Conservation (phyloP, 1,284 basidiomycete species). For the Lentinula novae-zelandiae region DNA sequence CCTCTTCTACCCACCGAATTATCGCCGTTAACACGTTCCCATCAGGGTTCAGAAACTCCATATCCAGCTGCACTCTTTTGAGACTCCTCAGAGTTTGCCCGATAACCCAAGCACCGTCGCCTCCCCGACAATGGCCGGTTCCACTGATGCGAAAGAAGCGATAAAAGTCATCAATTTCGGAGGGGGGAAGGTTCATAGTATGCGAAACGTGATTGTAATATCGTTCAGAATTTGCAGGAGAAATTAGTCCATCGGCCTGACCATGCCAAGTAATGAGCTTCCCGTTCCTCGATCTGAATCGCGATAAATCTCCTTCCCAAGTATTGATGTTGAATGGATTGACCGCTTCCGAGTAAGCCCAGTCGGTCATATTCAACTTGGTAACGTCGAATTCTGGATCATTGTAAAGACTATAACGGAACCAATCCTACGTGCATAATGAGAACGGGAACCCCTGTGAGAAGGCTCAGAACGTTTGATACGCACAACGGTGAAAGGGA, state of each 20-base stretch:
- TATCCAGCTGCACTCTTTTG: not conserved
- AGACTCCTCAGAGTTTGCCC: slow-evolving; percentile 1
- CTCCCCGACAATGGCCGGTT: slow-evolving; percentile 15
- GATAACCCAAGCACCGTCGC: slow-evolving; percentile 15
- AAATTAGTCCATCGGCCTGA: slow-evolving; percentile 9
- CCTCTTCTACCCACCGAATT: slow-evolving; percentile 17
- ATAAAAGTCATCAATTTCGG: slow-evolving; percentile 14
- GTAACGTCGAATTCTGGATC: slow-evolving; percentile 1
- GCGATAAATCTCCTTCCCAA: slow-evolving; percentile 8
- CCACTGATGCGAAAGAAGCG: slow-evolving; percentile 16
- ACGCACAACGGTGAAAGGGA: slow-evolving; percentile 9
- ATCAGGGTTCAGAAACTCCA: not conserved
- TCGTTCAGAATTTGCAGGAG: slow-evolving; percentile 12
- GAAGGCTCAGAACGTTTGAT: not conserved
- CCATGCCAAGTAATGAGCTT: slow-evolving; percentile 14
- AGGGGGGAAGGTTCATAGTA: slow-evolving; percentile 13
- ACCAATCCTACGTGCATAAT: slow-evolving; percentile 9
- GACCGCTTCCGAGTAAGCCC: not conserved
- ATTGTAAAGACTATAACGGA: slow-evolving; percentile 7
- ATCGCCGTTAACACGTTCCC: slow-evolving; percentile 14
- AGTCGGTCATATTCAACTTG: not conserved
- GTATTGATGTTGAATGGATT: slow-evolving; percentile 11
- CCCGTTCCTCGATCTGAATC: slow-evolving; percentile 4
- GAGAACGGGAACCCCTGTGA: not conserved
- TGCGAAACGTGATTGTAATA: slow-evolving; percentile 15